Conservation (phyloP, 371 early-diverging fungal species). For the Furculomyces boomerangus region DNA sequence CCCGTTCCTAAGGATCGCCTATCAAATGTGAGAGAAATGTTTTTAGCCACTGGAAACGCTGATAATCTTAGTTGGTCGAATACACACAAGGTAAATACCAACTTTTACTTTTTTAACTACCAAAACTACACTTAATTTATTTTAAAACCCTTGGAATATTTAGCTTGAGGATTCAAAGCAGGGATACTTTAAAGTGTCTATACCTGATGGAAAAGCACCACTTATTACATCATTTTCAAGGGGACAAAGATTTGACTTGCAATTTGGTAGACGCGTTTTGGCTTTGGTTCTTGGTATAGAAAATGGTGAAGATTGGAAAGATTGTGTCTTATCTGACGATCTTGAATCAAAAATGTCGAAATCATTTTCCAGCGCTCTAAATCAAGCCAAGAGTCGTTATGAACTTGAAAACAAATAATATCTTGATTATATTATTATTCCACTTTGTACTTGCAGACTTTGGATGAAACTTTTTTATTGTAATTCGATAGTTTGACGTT, state of each 20-base stretch:
- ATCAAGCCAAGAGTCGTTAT: too few species aligned
- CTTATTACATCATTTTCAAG: constrained; percentile 9
- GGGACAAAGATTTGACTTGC: constrained; percentile 13
- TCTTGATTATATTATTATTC: too few species aligned
- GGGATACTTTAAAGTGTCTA: constrained; percentile 16
- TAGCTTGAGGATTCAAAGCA: neutral
- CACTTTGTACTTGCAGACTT: too few species aligned
- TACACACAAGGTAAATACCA: constrained; percentile 7
- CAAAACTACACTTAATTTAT: neutral
- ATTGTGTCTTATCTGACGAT: constrained; percentile 12
- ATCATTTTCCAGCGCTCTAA: too few species aligned
- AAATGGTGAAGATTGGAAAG: constrained; percentile 32
- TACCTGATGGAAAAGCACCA: constrained; percentile 4
- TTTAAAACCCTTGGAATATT: neutral
- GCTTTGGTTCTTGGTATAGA: constrained; percentile 25
- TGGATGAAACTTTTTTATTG: too few species aligned
- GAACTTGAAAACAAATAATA: too few species aligned
- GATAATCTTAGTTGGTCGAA: constrained; percentile 5
- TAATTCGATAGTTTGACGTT: too few species aligned
- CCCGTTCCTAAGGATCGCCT: constrained; percentile 15
- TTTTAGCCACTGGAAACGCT: constrained; percentile 6
- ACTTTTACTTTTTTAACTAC: neutral
- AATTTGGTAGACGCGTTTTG: constrained; percentile 23
- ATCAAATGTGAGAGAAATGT: constrained; percentile 1
- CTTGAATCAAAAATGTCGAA: neutral